Percentiles rank a stretch among this genome's conserved stretches.
phyloP scores from a whole-genome alignment of 495 filamentous ascomycete species.

The Aspergillus indologenus region DNA sequence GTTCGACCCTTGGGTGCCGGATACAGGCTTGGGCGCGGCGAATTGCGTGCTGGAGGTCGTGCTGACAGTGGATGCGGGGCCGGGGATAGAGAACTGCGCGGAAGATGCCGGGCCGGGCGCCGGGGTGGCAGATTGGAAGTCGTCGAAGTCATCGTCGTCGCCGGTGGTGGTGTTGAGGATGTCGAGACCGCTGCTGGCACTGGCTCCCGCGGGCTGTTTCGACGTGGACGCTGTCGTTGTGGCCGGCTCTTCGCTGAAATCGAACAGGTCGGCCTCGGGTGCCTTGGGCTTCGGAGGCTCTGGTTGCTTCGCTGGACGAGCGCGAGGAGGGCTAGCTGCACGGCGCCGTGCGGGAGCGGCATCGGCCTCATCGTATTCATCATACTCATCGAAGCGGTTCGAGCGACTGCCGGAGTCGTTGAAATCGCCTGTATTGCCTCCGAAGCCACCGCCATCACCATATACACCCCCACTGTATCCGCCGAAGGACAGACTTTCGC shows the following conservation, averaged over 20 bases:
- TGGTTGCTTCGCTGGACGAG: constrained; percentile 54
- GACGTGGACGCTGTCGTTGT: constrained; percentile 47
- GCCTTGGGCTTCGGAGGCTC: constrained; percentile 73
- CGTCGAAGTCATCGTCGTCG: constrained; percentile 96
- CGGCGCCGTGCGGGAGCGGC: constrained; percentile 46
- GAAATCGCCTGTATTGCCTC: constrained; percentile 67
- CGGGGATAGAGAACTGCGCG: constrained; percentile 43
- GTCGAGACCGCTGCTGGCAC: constrained; percentile 47
- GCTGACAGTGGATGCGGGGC: constrained; percentile 60
- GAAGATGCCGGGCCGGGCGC: constrained; percentile 42
- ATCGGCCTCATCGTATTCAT: constrained; percentile 86
- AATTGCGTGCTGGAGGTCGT: constrained; percentile 66
- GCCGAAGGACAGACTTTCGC: constrained; percentile 68
- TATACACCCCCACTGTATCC: constrained; percentile 85
- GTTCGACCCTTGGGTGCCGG: constrained; percentile 73
- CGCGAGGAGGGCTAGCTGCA: constrained; percentile 35
- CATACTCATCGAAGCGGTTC: constrained; percentile 93
- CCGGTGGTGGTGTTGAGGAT: constrained; percentile 48
- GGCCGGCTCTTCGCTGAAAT: constrained; percentile 66
- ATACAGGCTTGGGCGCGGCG: constrained; percentile 78
- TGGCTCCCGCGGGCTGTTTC: constrained; percentile 44
- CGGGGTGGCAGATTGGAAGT: constrained; percentile 91
- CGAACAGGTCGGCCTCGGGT: constrained; percentile 83
- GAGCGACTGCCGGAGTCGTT: constrained; percentile 58
- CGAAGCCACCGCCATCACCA: constrained; percentile 88